Base-by-base conservation (phyloP, 192 early-diverging fungal species). In the Mortierella antarctica region DNA sequence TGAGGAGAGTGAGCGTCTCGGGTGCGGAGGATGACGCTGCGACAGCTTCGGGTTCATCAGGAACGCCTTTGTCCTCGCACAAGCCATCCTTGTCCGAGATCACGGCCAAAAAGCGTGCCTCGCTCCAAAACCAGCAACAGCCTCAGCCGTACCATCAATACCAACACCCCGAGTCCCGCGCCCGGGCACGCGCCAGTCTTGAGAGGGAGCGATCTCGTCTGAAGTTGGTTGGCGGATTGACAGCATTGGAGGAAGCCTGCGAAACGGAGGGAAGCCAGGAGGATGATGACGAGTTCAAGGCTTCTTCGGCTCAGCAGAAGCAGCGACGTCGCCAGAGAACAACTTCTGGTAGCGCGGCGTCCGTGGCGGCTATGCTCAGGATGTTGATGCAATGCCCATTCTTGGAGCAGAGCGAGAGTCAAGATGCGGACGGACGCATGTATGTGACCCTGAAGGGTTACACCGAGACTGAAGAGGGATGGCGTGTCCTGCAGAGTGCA, bases 381-480 rank as follows among this genome's bases (percentile, higher is more conserved):
- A 13, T 65, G 13, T 41, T 77, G 62, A 46, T 50, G n/a, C 58
- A 62, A 13, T 80, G 76, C 41, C 76, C 76, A 1, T 80, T 80
- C 60, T 59, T 80, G 49, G 70, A 80, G 51, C 54, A 70, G 57
- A 70, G 47, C 14, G 65, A 71, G 39, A 40, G 13, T 47, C 20
- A 40, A 7, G 65, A 80, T 62, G 56, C 57, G 3, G 66, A 77
- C 0, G 69, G 69, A 5, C 5, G 48, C 7, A 44, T 11, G 5
- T 57, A 39, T 14, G 48, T 80, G 58, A 80, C 64, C 0, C 40
- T 80, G 51, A 80, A 72, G 42, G 76, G 76, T 9, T 80, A 80
- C 21, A 80, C 70, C 6, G 77, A 80, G 46, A 80, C 77, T 2
- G 77, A 80, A 18, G 65, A 67, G 4, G 77, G 10, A 9, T 80